phyloP scores from a whole-genome alignment of 23 red algal species.

The Gracilariopsis chorda region DNA sequence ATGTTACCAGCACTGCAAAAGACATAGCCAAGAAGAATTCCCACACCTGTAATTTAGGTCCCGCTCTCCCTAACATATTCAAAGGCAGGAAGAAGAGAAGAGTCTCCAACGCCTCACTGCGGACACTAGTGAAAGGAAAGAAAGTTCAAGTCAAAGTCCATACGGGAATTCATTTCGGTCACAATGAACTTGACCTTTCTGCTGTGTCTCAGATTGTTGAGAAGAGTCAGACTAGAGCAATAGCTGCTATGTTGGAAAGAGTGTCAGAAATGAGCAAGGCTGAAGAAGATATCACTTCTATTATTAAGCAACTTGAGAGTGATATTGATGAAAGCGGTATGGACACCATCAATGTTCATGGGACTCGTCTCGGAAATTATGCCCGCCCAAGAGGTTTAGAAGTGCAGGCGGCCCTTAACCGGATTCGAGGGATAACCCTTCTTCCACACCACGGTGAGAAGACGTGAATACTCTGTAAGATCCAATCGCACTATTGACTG shows the following conservation, averaged over 20 bases:
- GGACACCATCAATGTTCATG: conserved; percentile 31
- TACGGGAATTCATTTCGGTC: conserved; percentile 63
- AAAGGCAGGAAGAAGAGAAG: conserved; percentile 1
- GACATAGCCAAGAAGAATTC: conserved; percentile 19
- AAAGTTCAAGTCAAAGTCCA: conserved; percentile 29
- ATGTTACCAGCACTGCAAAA: conserved; percentile 72
- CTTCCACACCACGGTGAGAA: no score
- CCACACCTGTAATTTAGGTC: neutral
- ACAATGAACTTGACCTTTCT: conserved; percentile 51
- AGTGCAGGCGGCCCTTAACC: conserved; percentile 66
- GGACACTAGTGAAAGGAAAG: neutral
- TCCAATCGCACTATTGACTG: no score
- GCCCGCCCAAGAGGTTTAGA: conserved; percentile 65
- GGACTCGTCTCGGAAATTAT: conserved; percentile 48
- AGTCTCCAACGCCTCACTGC: conserved; percentile 25
- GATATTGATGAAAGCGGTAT: conserved; percentile 45
- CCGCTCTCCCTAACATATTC: neutral
- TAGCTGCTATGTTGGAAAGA: conserved; percentile 58
- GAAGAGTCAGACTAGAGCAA: conserved; percentile 66
- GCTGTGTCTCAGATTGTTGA: conserved; percentile 78
- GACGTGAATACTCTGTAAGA: no score
- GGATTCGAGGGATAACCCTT: conserved; percentile 74
- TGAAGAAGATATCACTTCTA: conserved; percentile 29
- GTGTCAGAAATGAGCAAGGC: conserved; percentile 4
- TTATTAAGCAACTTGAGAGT: conserved; percentile 36